Conservation (phyloP, 2,329 filamentous ascomycete genomes). For the Pyrenophora teres region DNA sequence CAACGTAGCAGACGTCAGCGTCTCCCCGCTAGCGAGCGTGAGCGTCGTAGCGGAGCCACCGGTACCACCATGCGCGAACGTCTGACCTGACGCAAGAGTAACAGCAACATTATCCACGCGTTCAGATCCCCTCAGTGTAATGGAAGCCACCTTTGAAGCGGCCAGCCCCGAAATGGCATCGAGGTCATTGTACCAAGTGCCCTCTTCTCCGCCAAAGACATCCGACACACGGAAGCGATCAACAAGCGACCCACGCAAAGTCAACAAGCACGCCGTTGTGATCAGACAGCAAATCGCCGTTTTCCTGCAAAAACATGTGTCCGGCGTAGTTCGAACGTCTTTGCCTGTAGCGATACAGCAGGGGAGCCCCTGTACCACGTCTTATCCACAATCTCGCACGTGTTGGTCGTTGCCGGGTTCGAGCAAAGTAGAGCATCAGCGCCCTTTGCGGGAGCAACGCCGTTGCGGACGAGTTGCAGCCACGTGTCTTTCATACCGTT, state of each 20-base stretch:
- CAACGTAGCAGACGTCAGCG: conserved; percentile 55
- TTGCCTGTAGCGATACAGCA: conserved; percentile 55
- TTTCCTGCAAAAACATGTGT: conserved; percentile 60
- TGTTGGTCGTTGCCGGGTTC: conserved; percentile 59
- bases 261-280: conserved; percentile 68
- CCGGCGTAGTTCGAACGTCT: conserved; percentile 61
- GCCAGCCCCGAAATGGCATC: conserved; percentile 42
- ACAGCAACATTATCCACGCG: conserved; percentile 59
- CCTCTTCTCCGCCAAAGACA: conserved; percentile 56
- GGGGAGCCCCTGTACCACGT: conserved; percentile 62
- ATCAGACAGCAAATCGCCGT: conserved; percentile 64
- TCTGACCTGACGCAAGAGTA: conserved; percentile 55
- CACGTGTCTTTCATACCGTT: conserved; percentile 63
- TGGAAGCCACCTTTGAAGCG: conserved; percentile 43
- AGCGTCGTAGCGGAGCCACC: conserved; percentile 55
- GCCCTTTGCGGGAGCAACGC: conserved; percentile 28
- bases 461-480: conserved; percentile 57
- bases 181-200: conserved; percentile 63
- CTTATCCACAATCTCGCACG: conserved; percentile 71
- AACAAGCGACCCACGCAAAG: conserved; percentile 46
- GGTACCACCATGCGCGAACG: conserved; percentile 58
- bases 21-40: conserved; percentile 54
- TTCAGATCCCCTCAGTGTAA: conserved; percentile 55
- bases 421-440: conserved; percentile 53
- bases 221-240: conserved; percentile 33